phyloP scores from a whole-genome alignment of 116 monocot genomes.

The Trichopus zeylanicus region DNA sequence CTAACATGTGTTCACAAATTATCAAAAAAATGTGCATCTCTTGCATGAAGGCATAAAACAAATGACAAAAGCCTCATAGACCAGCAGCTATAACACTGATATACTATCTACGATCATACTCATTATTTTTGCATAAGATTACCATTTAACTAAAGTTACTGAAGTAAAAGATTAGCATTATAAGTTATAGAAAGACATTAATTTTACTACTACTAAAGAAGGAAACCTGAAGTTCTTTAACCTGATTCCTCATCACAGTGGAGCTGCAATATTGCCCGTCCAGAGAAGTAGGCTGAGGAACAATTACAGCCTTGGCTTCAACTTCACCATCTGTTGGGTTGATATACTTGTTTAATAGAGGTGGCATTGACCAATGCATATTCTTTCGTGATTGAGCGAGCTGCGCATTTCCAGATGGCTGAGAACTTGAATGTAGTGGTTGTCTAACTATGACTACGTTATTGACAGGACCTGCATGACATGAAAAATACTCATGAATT shows the following conservation, averaged over 20 bases:
- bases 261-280: constrained; percentile 39
- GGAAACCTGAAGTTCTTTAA: constrained; percentile 77
- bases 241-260: constrained; percentile 40
- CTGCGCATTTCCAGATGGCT: constrained; percentile 12
- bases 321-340: constrained; percentile 33
- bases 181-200: background rate
- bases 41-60: too few species aligned
- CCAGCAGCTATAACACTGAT: too few species aligned
- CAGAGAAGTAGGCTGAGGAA: constrained; percentile 12
- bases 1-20: too few species aligned
- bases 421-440: constrained; percentile 10
- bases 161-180: background rate
- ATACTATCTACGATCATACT: too few species aligned
- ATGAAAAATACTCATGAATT: background rate
- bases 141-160: background rate
- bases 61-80: too few species aligned
- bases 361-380: constrained; percentile 27
- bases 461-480: constrained; percentile 59
- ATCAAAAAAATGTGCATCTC: too few species aligned
- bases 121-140: too few species aligned
- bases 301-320: constrained; percentile 26
- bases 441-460: constrained; percentile 69
- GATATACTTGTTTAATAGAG: constrained; percentile 46
- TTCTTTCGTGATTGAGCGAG: constrained; percentile 23
- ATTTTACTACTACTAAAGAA: background rate